Evolutionary conservation across 202 grass and related monocot species (phyloP), one percentile per base, ranked within the genome.

Genomic region (Zoysia matrella): DNA sequence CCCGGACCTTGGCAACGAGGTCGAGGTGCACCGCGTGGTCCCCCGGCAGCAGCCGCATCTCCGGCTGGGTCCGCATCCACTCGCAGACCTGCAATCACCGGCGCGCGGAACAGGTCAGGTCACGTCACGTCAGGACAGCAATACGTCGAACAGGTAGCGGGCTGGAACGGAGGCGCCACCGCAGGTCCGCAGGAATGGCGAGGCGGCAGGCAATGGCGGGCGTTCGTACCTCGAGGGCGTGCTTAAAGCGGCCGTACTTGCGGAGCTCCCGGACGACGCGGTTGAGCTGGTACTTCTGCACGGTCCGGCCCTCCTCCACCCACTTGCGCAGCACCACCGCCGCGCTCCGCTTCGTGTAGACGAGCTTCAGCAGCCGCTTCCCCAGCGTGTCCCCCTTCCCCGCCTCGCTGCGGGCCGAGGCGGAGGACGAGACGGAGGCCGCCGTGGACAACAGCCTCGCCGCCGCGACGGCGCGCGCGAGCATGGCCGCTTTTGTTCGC

Each of bases 21-120:
- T 97, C 95, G 7, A 93, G 87, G 85, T 97, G 95, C 67, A 94
- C 90, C 1, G 95, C 95, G 73, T 93, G 88, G 82, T 94, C 95
- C 1, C 92, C 95, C 2, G 90, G 90, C 0, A 94, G 79, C 6
- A 97, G 88, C 45, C 56, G 92, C 30, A 97, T 93, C 42, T 92
- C 67, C 69, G 72, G 76, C 80, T 89, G 92, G 1, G 90, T 79
- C 72, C 65, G 92, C 90, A 94, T 98, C 92, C 95, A 98, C 75
- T 98, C 95, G 71, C 86, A 94, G 15, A 97, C 84, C 92, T 94
- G 84, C 81, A 74, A 8, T 30, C 30, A 36, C 13, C 1, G 11
- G 14, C 41, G 44, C 40, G 39, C 4, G 5, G 4, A n/a, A 15
- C 6, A 8, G 44, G 44, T 7, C 16, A 10, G 30, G 1, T 36